These are phyloP conservation scores for Geosmithia flava DNA, from an alignment of 2,329 filamentous ascomycete species.

Conservation along the genomic window DNA sequence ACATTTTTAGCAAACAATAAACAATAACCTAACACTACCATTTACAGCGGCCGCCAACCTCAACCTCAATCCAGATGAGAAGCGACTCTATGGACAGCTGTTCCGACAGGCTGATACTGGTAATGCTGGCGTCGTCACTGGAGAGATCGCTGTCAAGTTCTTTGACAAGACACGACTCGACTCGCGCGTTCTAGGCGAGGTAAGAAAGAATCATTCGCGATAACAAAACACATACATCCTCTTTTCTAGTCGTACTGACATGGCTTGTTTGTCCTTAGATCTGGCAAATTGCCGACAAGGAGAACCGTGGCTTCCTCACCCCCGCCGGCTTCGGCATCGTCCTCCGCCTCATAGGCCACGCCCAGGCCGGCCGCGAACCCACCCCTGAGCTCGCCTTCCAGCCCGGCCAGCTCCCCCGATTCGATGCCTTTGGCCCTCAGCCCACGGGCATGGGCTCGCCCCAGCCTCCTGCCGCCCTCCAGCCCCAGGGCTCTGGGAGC, in stretches of 20 bases:
- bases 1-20: not conserved
- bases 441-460: conserved; percentile 18
- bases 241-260: not conserved
- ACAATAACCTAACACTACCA: not conserved
- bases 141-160: conserved; percentile 92
- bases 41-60: conserved; percentile 49
- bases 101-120: conserved; percentile 86
- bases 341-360: conserved; percentile 87
- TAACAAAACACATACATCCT: not conserved
- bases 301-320: conserved; percentile 89
- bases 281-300: conserved; percentile 96
- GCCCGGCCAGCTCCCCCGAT: conserved; percentile 80
- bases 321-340: conserved; percentile 89
- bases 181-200: conserved; percentile 76
- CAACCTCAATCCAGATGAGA: conserved; percentile 84
- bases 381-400: conserved; percentile 71
- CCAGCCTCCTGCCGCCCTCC: conserved; percentile 34
- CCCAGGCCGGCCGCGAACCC: conserved; percentile 76
- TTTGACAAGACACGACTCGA: conserved; percentile 92
- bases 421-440: conserved; percentile 50
- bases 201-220: conserved; percentile 27
- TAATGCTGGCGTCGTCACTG: conserved; percentile 83
- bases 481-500: conserved; percentile 48
- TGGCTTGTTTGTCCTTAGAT: conserved; percentile 56
- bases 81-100: conserved; percentile 83